Evolutionary conservation across 1,284 basidiomycete species (phyloP).

Genomic region (Cystobasidium pallidum): DNA sequence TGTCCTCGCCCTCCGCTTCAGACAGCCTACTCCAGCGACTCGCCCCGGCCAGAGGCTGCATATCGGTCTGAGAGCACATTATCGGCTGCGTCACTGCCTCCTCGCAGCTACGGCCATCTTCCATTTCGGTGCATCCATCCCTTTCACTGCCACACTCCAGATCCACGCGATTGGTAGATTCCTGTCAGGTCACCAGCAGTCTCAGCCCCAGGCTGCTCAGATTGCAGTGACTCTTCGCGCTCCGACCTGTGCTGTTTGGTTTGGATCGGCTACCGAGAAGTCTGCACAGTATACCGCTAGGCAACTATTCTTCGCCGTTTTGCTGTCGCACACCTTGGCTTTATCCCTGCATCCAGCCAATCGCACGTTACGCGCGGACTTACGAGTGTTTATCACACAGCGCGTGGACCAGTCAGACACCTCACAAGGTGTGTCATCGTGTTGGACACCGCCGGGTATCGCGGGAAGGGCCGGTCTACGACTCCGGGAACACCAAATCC

Average conservation of each 20-base stretch:
- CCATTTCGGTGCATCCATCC: neutral
- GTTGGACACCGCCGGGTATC: neutral
- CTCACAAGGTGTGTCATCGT: neutral
- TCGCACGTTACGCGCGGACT: too few relatives aligned
- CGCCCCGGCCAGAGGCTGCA: too few relatives aligned
- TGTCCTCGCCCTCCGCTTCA: too few relatives aligned
- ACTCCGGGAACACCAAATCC: neutral
- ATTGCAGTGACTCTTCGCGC: too few relatives aligned
- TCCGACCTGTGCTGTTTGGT: too few relatives aligned
- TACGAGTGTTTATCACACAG: neutral
- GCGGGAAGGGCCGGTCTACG: neutral
- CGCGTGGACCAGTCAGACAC: neutral
- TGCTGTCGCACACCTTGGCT: too few relatives aligned
- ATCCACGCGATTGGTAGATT: neutral
- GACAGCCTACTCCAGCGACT: too few relatives aligned
- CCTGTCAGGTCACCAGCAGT: slow-evolving; percentile 2
- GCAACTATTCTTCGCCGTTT: too few relatives aligned
- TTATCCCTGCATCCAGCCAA: too few relatives aligned
- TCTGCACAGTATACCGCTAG: too few relatives aligned
- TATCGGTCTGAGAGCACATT: neutral
- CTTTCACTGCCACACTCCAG: neutral
- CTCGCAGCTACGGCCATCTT: neutral
- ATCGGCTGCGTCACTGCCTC: neutral
- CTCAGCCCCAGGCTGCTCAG: neutral
- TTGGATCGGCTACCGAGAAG: too few relatives aligned